Conservation (phyloP, 106 monocot species). For the Platanthera guangdongensis region DNA sequence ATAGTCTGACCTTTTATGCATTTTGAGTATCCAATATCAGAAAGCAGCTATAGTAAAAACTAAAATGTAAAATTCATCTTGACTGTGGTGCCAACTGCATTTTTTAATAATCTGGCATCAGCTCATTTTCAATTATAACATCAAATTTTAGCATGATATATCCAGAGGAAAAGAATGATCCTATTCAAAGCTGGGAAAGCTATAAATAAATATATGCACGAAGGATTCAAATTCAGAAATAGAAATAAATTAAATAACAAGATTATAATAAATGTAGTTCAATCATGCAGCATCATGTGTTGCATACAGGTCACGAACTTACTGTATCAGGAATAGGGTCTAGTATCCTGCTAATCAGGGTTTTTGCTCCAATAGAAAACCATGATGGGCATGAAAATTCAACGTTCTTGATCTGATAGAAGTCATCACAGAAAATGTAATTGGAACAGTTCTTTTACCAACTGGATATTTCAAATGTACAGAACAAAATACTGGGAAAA, state of each 20-base stretch:
- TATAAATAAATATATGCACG: neutral
- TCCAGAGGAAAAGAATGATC: neutral
- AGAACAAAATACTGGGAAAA: neutral
- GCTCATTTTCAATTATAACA: neutral
- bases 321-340: constrained; percentile 79
- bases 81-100: neutral
- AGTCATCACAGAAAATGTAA: constrained; percentile 5
- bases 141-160: neutral
- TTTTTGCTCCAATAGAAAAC: constrained; percentile 73
- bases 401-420: constrained; percentile 66
- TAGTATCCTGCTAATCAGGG: constrained; percentile 55
- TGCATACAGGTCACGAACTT: constrained; percentile 15
- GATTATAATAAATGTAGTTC: neutral
- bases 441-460: neutral
- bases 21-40: neutral
- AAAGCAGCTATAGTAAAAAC: neutral
- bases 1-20: neutral
- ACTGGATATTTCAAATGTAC: neutral
- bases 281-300: neutral
- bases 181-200: neutral
- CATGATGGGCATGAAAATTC: constrained; percentile 75
- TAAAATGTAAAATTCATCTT: neutral
- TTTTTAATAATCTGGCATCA: neutral
- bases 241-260: neutral
- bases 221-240: neutral